Evolutionary conservation across 768 basidiomycete genomes (phyloP).

Genomic region (Gelatoporia subvermispora): DNA sequence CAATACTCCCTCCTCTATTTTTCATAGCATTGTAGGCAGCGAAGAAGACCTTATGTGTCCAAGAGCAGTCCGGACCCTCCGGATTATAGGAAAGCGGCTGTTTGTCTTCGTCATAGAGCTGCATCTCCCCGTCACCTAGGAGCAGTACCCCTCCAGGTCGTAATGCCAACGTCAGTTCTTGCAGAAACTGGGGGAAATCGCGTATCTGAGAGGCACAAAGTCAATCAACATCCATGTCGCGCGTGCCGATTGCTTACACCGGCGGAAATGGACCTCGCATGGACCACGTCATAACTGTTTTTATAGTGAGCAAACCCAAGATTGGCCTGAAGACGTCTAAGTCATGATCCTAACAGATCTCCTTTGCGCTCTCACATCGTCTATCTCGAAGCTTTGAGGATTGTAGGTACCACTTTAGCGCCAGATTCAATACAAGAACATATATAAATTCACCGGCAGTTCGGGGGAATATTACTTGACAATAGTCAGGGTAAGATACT

Average conservation of each 20-base stretch:
- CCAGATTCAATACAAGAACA: background rate
- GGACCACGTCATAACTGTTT: constrained; percentile 27
- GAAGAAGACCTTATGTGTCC: constrained; percentile 26
- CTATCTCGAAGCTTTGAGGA: constrained; percentile 27
- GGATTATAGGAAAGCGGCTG: constrained; percentile 19
- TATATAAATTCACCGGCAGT: constrained; percentile 23
- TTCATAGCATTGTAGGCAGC: constrained; percentile 30
- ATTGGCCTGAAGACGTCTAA: constrained; percentile 20
- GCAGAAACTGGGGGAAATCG: constrained; percentile 23
- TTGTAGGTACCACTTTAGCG: background rate
- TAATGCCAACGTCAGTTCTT: constrained; percentile 21
- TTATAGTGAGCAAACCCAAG: constrained; percentile 30
- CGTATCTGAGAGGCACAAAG: constrained; percentile 19
- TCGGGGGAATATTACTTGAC: constrained; percentile 21
- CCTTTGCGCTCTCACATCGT: constrained; percentile 27
- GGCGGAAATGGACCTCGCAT: constrained; percentile 24
- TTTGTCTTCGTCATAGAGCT: constrained; percentile 26
- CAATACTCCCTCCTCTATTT: constrained; percentile 22
- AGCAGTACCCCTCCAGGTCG: constrained; percentile 28
- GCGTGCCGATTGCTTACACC: constrained; percentile 20
- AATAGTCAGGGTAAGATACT: background rate
- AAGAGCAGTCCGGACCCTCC: constrained; percentile 18
- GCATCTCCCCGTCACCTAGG: constrained; percentile 29
- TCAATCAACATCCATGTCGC: background rate
- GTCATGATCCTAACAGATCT: too few species aligned